A percentile compares a stretch with the other conserved stretches of the same genome.
Evolutionary conservation across 495 filamentous ascomycete genomes (phyloP).

Genomic region (Amniculicola lignicola): DNA sequence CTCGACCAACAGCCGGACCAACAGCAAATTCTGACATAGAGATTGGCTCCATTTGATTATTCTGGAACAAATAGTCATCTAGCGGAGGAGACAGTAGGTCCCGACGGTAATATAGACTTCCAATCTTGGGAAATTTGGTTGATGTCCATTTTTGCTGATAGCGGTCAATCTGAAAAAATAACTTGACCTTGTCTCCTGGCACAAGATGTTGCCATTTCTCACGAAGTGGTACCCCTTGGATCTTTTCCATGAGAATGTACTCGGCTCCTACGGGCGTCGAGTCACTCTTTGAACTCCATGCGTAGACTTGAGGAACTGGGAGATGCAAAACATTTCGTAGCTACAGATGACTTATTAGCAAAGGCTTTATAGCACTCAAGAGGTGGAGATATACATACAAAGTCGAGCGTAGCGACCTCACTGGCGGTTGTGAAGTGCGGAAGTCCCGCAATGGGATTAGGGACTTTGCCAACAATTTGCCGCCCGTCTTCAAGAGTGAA

Average conservation of each 20-base stretch:
- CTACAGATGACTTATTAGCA: too few relatives aligned
- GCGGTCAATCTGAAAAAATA: slow-evolving; percentile 12
- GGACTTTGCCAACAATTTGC: slow-evolving; percentile 24
- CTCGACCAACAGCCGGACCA: too few relatives aligned
- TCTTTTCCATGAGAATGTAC: slow-evolving; percentile 33
- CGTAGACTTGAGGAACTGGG: slow-evolving; percentile 24
- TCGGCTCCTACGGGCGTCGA: slow-evolving; percentile 26
- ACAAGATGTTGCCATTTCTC: slow-evolving; percentile 14
- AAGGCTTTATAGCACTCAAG: too few relatives aligned
- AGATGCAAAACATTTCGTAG: slow-evolving; percentile 15
- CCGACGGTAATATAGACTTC: slow-evolving; percentile 23
- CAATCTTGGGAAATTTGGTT: slow-evolving; percentile 14
- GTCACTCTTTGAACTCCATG: slow-evolving; percentile 22
- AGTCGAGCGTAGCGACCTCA: slow-evolving; percentile 30
- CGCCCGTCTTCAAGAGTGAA: slow-evolving; percentile 21
- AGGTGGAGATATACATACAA: slow-evolving; percentile 14
- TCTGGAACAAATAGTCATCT: too few relatives aligned
- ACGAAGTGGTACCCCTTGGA: slow-evolving; percentile 15
- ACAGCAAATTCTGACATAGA: too few relatives aligned
- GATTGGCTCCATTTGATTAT: too few relatives aligned
- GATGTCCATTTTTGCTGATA: slow-evolving; percentile 15
- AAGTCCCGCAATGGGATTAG: slow-evolving; percentile 25
- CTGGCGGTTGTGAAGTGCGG: slow-evolving; percentile 29
- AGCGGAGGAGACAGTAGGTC: too few relatives aligned
- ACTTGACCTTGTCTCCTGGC: slow-evolving; percentile 5